Base-by-base conservation (phyloP, 2,329 filamentous ascomycete genomes). In the Endocalyx cinctus region DNA sequence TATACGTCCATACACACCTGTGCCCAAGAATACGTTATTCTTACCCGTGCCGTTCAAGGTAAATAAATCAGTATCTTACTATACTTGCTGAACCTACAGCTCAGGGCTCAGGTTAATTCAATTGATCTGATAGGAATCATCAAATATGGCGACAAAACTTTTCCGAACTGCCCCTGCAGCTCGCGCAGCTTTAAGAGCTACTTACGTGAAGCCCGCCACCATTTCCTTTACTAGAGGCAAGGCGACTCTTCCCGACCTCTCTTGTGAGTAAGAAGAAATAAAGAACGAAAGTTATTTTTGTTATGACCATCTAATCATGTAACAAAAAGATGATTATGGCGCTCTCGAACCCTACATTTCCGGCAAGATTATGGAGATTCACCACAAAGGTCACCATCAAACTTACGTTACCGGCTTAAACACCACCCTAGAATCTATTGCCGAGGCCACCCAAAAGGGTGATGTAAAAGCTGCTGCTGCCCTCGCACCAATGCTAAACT, bases 301-400 rank as follows among this genome's bases (percentile, higher is more conserved):
- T n/a, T n/a, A n/a, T n/a, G n/a, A n/a, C n/a, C n/a, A n/a, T n/a
- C n/a, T n/a, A n/a, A n/a, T n/a, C n/a, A n/a, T n/a, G n/a, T n/a
- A n/a, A n/a, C n/a, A n/a, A n/a, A 14, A 10, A 95, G 90, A 97
- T 61, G 92, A 96, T 74, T 98, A 96, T 64, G 87, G 84, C 59
- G 92, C 89, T 33, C 87, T 98, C 53, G 92, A 98, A 70, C 78
- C 78, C 31, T 58, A 72, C 43, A 70, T 89, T 66, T 84, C 79
- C 31, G 82, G 82, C 62, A 79, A 86, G 64, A 89, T 89, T 67
- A 88, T 89, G 84, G 82, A 87, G 64, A 72, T 87, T 25, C 84
- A 89, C 70, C 81, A 89, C 74, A 80, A 75, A 63, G 84, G 82
- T 58, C 84, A 89, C 71, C 84, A 89, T 70, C 76, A 86, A 62